Evolutionary conservation across 1,284 basidiomycete species (phyloP).

Genomic region (Ganoderma resinaceum): DNA sequence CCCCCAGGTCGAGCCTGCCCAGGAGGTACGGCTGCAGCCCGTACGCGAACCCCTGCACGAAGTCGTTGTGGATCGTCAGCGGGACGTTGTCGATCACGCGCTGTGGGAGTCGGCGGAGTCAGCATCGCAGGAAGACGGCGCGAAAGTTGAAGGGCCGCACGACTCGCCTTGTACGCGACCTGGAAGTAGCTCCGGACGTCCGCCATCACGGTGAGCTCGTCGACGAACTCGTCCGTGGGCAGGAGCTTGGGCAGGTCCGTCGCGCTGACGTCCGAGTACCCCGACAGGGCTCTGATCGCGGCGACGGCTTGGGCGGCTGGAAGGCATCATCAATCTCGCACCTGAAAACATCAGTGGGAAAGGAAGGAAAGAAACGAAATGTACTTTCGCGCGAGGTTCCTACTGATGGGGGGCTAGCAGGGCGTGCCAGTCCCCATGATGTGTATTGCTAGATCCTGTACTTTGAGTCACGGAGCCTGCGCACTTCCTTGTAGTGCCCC

Average conservation of each 20-base stretch:
- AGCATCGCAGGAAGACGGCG: not conserved
- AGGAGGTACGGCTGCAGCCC: conserved; percentile 49
- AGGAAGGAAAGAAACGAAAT: too few relatives aligned
- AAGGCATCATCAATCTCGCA: not conserved
- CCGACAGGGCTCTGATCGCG: conserved; percentile 17
- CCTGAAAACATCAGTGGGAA: not conserved
- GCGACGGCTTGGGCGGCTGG: conserved; percentile 4
- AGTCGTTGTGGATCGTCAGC: conserved; percentile 55
- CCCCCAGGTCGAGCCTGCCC: conserved; percentile 39
- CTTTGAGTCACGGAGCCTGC: not conserved
- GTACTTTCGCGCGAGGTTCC: not conserved
- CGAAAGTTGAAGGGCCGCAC: not conserved
- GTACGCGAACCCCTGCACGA: conserved; percentile 50
- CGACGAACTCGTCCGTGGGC: conserved; percentile 25
- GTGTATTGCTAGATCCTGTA: not conserved
- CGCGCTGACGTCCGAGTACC: conserved; percentile 5
- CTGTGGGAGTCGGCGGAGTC: conserved; percentile 40
- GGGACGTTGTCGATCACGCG: conserved; percentile 63
- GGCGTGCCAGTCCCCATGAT: not conserved
- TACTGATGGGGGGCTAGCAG: not conserved
- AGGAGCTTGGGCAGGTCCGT: conserved; percentile 21
- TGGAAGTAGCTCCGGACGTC: conserved; percentile 39
- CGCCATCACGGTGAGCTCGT: conserved; percentile 38
- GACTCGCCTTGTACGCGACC: conserved; percentile 37
- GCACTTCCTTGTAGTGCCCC: conserved; percentile 24